A percentile compares a stretch with the other conserved stretches of the same genome.
Evolutionary conservation across 2,329 filamentous ascomycete species (phyloP).

Genomic region (Calonectria pauciramosa): DNA sequence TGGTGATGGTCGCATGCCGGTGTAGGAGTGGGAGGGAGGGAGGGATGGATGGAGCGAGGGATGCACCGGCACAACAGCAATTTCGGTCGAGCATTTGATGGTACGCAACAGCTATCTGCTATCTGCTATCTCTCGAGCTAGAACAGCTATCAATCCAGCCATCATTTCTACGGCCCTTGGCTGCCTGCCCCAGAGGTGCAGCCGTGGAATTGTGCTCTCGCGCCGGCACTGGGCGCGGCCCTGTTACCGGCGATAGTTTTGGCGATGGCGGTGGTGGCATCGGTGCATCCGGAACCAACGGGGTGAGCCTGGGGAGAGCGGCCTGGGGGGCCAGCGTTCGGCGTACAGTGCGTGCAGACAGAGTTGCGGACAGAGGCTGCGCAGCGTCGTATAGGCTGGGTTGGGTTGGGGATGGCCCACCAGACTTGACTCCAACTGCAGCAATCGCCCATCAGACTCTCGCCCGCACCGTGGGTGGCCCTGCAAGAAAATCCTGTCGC

Average conservation of each 20-base stretch:
- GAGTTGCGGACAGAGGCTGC: not conserved
- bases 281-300: constrained; percentile 18
- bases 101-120: not conserved
- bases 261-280: constrained; percentile 12
- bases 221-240: constrained; percentile 17
- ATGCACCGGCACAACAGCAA: not conserved
- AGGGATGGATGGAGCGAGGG: not conserved
- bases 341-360: not conserved
- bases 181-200: not conserved
- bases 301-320: not conserved
- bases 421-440: not conserved
- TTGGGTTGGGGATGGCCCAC: constrained; percentile 2
- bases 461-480: constrained; percentile 6
- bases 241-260: constrained; percentile 9
- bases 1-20: constrained; percentile 3
- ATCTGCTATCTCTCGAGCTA: not conserved
- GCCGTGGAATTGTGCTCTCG: constrained; percentile 8
- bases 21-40: not conserved
- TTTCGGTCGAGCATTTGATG: not conserved
- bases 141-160: not conserved
- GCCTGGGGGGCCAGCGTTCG: not conserved
- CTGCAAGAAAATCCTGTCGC: constrained; percentile 9
- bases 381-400: not conserved
- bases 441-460: not conserved
- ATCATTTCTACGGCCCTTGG: not conserved